Conservation (phyloP, 176 grass and related monocot genomes). For the Hyparrhenia diplandra region DNA sequence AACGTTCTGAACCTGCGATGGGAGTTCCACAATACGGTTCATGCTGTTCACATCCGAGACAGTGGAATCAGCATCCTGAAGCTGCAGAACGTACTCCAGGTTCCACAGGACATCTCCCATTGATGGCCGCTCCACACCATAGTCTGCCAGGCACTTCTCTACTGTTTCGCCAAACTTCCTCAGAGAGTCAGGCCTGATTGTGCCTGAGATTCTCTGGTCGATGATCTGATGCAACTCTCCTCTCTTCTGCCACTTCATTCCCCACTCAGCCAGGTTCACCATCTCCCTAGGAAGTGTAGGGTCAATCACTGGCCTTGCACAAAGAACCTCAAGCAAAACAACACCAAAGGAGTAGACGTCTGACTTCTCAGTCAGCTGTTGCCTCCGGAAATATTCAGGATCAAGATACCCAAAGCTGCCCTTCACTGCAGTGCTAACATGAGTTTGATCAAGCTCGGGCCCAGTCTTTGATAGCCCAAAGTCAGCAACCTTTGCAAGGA, state of each 20-base stretch:
- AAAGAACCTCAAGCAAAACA: conserved; percentile 90
- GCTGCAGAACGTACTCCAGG: conserved; percentile 80
- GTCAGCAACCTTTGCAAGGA: conserved; percentile 80
- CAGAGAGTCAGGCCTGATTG: conserved; percentile 73
- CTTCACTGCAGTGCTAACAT: conserved; percentile 97
- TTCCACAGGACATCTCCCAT: conserved; percentile 97
- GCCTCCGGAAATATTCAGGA: conserved; percentile 85
- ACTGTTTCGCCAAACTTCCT: conserved; percentile 91
- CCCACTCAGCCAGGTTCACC: conserved; percentile 93
- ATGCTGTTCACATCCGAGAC: conserved; percentile 76
- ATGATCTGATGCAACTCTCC: conserved; percentile 82
- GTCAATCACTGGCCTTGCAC: conserved; percentile 87
- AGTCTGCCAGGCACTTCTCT: conserved; percentile 87
- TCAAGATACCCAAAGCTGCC: conserved; percentile 99
- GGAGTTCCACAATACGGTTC: conserved; percentile 66
- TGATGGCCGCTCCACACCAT: conserved; percentile 71
- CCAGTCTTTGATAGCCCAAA: conserved; percentile 93
- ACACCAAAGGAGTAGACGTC: conserved; percentile 95
- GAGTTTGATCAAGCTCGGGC: conserved; percentile 87
- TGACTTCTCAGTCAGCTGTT: conserved; percentile 90
- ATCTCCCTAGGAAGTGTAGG: conserved; percentile 81
- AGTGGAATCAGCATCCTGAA: conserved; percentile 58
- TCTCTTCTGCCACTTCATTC: conserved; percentile 87
- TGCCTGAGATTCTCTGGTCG: conserved; percentile 55
- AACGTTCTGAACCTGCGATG: conserved; percentile 45